Evolutionary conservation across 2,329 filamentous ascomycete species (phyloP).

Genomic region (Hypoxylon sp.): DNA sequence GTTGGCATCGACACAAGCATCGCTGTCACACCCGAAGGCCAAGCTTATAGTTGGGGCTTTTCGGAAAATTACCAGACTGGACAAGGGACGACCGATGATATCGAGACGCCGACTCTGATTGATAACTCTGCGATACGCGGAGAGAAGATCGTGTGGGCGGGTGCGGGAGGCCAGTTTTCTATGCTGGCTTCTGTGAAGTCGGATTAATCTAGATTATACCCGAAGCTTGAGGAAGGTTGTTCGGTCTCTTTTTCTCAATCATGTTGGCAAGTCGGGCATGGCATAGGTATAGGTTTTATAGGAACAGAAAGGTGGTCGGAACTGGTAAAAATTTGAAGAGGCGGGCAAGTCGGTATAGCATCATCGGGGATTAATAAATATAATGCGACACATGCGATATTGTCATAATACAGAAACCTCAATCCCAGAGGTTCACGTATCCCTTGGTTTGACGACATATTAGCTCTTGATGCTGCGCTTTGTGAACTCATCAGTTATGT

Average conservation of each 20-base stretch:
- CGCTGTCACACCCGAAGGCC: constrained; percentile 77
- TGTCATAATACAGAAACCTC: too few species aligned
- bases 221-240: not conserved
- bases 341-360: not conserved
- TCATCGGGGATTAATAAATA: not conserved
- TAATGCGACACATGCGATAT: too few species aligned
- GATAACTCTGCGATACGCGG: not conserved
- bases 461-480: too few species aligned
- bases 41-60: constrained; percentile 86
- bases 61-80: constrained; percentile 85
- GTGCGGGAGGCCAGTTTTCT: constrained; percentile 1
- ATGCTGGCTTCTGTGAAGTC: constrained; percentile 4
- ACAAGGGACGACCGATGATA: constrained; percentile 77
- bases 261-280: not conserved
- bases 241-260: not conserved
- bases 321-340: not conserved
- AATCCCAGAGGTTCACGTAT: too few species aligned
- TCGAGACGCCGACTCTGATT: constrained; percentile 69
- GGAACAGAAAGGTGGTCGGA: not conserved
- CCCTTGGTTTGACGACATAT: too few species aligned
- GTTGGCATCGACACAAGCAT: constrained; percentile 81
- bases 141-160: constrained; percentile 11
- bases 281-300: not conserved
- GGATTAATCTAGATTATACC: not conserved
- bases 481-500: too few species aligned